Evolutionary conservation across 192 early-diverging fungal genomes (phyloP), one percentile per base, ranked within the genome.

Genomic region (Gorgonomyces haynaldii): DNA sequence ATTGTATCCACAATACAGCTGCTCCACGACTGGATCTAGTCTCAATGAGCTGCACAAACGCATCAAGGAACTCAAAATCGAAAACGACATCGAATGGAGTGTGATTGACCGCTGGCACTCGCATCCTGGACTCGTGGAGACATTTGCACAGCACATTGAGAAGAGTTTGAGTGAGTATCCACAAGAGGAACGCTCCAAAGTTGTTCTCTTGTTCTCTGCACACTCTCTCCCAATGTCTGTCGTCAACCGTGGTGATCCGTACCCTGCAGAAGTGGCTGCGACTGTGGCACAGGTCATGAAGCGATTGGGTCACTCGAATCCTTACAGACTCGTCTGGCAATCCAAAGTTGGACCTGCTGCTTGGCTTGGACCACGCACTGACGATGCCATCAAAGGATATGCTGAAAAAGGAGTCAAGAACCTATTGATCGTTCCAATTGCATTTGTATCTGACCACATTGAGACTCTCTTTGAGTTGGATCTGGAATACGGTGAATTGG

Each of bases 391-490:
- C 50, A 62, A 81, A 41, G 81, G 80, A 8, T 77, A 85, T 56
- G 90, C 75, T 13, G 70, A 81, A 38, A 63, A 68, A 22, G 89
- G 90, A 0, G 62, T 83, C 52, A 88, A 81, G 30, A 80, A 93
- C 56, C 52, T 92, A 20, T 64, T 95, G 13, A 57, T 92, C 25
- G 82, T 98, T 1, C 94, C 94, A 0, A 83, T 98, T 57, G 91
- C 94, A 1, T 98, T 98, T 42, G 91, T 91, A 1, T 86, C 83
- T 21, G 94, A 98, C 56, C 94, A 98, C 57, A 85, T 98, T 36
- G 94, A 98, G 58, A 98, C 94, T 2, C 60, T 98, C 43, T 98
- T 79, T 75, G 94, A 98, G 74, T 69, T 98, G 39, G 94, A 98
- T 63, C 53, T 89, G 15, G 93, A 97, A 53, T 97, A 94, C 53